phyloP scores from a whole-genome alignment of 2,329 filamentous ascomycete species.

The Aphanoascus verrucosus region DNA sequence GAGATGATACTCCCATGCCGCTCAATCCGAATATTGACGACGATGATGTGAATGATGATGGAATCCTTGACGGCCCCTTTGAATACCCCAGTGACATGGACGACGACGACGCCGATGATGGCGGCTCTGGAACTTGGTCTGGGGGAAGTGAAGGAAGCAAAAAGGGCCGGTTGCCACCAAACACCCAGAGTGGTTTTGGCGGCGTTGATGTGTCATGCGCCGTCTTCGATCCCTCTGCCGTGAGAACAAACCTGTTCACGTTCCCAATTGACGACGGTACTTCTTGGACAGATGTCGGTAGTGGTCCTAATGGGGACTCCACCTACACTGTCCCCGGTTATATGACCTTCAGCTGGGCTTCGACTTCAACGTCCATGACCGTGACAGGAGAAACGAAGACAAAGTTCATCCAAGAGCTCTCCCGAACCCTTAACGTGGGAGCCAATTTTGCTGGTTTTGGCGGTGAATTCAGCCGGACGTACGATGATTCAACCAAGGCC shows the following conservation, averaged over 20 bases:
- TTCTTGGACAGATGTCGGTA: conserved; percentile 6
- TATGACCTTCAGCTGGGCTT: conserved; percentile 10
- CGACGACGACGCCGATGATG: neutral
- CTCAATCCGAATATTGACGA: conserved; percentile 3
- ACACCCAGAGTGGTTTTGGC: conserved; percentile 6
- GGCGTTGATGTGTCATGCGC: conserved; percentile 5
- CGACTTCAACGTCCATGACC: conserved; percentile 5
- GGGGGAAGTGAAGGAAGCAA: neutral
- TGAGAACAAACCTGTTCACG: conserved; percentile 6
- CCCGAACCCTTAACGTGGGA: conserved; percentile 2
- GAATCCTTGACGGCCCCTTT: neutral
- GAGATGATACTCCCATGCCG: neutral
- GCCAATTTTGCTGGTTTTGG: conserved; percentile 7
- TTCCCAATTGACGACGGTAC: conserved; percentile 7
- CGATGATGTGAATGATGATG: conserved; percentile 2
- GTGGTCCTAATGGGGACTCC: conserved; percentile 3
- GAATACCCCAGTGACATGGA: neutral
- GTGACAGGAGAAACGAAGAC: conserved; percentile 5
- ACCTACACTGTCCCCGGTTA: conserved; percentile 6
- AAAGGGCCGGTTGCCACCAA: conserved; percentile 6
- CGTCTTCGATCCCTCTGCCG: conserved; percentile 6
- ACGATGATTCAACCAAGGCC: conserved; percentile 3
- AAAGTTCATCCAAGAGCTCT: conserved; percentile 9
- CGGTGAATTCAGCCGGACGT: conserved; percentile 8
- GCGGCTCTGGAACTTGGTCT: conserved; percentile 1